A percentile compares a stretch with the other conserved stretches of the same genome.
Evolutionary conservation across 2,329 filamentous ascomycete species (phyloP).

Genomic region (Ploettnerulaceae sp.): DNA sequence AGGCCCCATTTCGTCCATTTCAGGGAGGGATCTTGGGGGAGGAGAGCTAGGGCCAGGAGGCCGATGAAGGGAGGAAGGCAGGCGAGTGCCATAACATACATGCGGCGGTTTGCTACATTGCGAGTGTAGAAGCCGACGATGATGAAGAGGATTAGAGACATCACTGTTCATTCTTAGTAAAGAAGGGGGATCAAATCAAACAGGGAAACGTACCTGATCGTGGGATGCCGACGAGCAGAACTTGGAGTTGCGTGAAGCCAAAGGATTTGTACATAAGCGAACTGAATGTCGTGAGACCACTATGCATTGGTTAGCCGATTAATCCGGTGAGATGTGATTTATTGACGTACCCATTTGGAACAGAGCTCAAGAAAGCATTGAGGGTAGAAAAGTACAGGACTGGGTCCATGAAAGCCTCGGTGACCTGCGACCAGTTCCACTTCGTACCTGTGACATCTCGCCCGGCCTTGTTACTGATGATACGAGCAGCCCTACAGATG

Average conservation of each 20-base stretch:
- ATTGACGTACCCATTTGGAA: slow-evolving; percentile 33
- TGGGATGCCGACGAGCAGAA: slow-evolving; percentile 38
- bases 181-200: neutral
- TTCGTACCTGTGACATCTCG: slow-evolving; percentile 18
- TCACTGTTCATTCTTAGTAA: slow-evolving; percentile 13
- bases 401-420: slow-evolving; percentile 37
- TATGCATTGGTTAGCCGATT: neutral
- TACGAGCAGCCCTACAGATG: slow-evolving; percentile 16
- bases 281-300: slow-evolving; percentile 38
- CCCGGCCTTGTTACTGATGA: slow-evolving; percentile 22
- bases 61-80: slow-evolving; percentile 34
- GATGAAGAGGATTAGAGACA: slow-evolving; percentile 33
- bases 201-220: slow-evolving; percentile 36
- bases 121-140: slow-evolving; percentile 33
- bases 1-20: slow-evolving; percentile 37
- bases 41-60: slow-evolving; percentile 34
- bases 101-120: slow-evolving; percentile 26
- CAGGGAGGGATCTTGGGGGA: slow-evolving; percentile 31
- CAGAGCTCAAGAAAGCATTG: slow-evolving; percentile 32
- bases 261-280: slow-evolving; percentile 25
- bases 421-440: slow-evolving; percentile 36
- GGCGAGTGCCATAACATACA: slow-evolving; percentile 34
- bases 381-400: slow-evolving; percentile 30
- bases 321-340: neutral
- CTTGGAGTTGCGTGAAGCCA: slow-evolving; percentile 31